Conservation (phyloP, 768 basidiomycete species). For the Tulasnella sp. region DNA sequence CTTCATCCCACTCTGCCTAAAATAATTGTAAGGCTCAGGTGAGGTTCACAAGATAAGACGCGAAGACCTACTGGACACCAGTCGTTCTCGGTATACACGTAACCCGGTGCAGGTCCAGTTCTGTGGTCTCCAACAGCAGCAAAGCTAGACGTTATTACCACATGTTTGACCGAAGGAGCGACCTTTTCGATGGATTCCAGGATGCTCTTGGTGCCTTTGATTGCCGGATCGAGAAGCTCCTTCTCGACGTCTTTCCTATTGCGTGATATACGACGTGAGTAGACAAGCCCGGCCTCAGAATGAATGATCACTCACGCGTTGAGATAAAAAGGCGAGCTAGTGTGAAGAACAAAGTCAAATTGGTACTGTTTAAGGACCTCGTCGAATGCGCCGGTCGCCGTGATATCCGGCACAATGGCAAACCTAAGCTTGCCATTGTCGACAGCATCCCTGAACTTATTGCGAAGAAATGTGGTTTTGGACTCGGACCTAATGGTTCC, state of each 20-base stretch:
- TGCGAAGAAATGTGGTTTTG: background rate
- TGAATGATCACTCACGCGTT: background rate
- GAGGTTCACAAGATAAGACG: too few relatives aligned
- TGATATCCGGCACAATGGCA: conserved; percentile 16
- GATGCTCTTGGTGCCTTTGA: conserved; percentile 24
- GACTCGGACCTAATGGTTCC: background rate
- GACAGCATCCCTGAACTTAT: background rate
- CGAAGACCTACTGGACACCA: conserved; percentile 21
- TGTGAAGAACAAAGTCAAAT: conserved; percentile 16
- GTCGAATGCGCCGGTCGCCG: conserved; percentile 4
- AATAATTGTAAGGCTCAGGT: background rate
- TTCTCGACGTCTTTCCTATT: background rate
- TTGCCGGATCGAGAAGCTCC: conserved; percentile 25
- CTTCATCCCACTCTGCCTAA: background rate
- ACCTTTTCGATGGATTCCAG: conserved; percentile 20
- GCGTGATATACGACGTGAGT: background rate
- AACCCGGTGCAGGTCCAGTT: conserved; percentile 10
- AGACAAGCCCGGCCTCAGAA: background rate
- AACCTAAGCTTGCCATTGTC: background rate
- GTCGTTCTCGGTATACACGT: conserved; percentile 24
- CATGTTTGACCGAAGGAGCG: conserved; percentile 25
- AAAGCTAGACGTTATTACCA: conserved; percentile 28
- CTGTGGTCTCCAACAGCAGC: conserved; percentile 23
- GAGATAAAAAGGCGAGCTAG: conserved; percentile 6
- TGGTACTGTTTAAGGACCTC: background rate